phyloP scores from a whole-genome alignment of 2,329 filamentous ascomycete species.

The Alternaria tenuissima region DNA sequence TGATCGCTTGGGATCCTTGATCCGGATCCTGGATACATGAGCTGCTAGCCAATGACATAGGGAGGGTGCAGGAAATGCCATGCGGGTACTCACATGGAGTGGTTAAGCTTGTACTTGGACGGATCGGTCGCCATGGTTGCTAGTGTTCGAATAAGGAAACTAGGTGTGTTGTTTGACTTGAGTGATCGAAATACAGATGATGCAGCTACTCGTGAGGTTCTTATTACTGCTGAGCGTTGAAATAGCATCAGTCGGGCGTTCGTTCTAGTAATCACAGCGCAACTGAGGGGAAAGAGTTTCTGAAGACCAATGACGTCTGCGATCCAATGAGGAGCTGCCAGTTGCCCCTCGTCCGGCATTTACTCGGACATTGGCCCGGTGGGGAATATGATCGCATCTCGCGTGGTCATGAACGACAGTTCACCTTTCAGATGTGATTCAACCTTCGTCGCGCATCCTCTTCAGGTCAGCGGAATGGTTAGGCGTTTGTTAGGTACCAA shows the following conservation, averaged over 20 bases:
- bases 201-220: constrained; percentile 13
- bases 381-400: constrained; percentile 1
- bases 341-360: constrained; percentile 30
- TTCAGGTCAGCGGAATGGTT: not conserved
- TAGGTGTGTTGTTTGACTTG: constrained; percentile 19
- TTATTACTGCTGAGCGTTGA: constrained; percentile 23
- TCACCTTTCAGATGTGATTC: not conserved
- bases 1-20: constrained; percentile 86
- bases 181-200: constrained; percentile 15
- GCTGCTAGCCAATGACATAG: constrained; percentile 10
- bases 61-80: constrained; percentile 7
- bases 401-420: constrained; percentile 6
- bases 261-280: not conserved
- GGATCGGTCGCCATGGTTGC: constrained; percentile 66
- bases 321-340: constrained; percentile 17
- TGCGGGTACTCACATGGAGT: constrained; percentile 57
- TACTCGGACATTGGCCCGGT: constrained; percentile 17
- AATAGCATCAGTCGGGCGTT: constrained; percentile 36
- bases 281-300: constrained; percentile 29
- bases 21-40: constrained; percentile 66
- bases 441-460: not conserved
- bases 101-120: constrained; percentile 71
- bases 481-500: not conserved
- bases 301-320: constrained; percentile 38
- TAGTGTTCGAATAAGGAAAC: constrained; percentile 34